These are phyloP conservation scores for Pseudonitzschia pungens DNA, from an alignment of 108 stramenopile species.

Conservation along the genomic window DNA sequence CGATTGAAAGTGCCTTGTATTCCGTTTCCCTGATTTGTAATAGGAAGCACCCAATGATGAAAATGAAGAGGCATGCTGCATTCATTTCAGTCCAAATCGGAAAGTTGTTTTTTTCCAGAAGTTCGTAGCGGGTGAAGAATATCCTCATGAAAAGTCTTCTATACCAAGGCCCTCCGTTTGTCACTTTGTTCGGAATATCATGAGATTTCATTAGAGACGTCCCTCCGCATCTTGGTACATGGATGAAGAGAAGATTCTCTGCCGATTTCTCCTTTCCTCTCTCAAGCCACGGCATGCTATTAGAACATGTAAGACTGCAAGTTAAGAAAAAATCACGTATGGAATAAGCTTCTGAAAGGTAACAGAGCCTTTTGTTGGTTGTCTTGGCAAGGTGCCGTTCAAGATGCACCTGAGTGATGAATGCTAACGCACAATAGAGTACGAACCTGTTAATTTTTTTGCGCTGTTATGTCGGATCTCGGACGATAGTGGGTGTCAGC, in stretches of 20 bases:
- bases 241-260: slow-evolving; percentile 54
- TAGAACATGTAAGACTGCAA: background rate
- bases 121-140: slow-evolving; percentile 55
- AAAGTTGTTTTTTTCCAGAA: slow-evolving; percentile 58
- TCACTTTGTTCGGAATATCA: slow-evolving; percentile 46
- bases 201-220: slow-evolving; percentile 61
- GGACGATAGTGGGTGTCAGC: too few species aligned
- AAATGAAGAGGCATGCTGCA: slow-evolving; percentile 10
- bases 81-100: slow-evolving; percentile 25
- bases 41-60: slow-evolving; percentile 1
- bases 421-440: too few species aligned
- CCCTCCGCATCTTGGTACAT: slow-evolving; percentile 66
- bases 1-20: slow-evolving; percentile 31
- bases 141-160: slow-evolving; percentile 45
- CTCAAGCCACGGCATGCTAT: slow-evolving; percentile 17
- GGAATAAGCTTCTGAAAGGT: too few species aligned
- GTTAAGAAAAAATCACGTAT: too few species aligned
- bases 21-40: slow-evolving; percentile 31
- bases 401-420: too few species aligned
- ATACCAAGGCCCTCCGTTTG: slow-evolving; percentile 17
- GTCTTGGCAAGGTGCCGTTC: too few species aligned
- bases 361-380: too few species aligned
- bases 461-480: too few species aligned
- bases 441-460: too few species aligned
- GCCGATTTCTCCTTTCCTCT: slow-evolving; percentile 1